A percentile compares a stretch with the other conserved stretches of the same genome.
Evolutionary conservation across 2,329 filamentous ascomycete genomes (phyloP).

Genomic region (Cordyceps militaris): DNA sequence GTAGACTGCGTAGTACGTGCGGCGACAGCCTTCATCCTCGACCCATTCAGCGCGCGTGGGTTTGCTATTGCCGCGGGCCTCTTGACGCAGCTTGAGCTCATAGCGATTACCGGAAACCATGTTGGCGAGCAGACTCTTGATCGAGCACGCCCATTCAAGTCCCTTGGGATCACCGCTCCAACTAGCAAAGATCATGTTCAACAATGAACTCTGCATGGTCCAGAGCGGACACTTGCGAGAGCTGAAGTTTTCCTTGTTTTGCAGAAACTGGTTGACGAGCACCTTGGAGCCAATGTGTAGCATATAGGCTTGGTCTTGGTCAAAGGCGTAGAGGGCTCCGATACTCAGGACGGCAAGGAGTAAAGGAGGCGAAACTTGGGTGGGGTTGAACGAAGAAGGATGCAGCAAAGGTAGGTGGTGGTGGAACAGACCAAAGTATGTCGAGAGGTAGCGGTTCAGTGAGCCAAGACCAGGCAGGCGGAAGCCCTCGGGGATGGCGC

Average conservation of each 20-base stretch:
- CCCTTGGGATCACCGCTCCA: conserved; percentile 98
- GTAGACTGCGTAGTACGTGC: conserved; percentile 97
- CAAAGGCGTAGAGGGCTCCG: conserved; percentile 91
- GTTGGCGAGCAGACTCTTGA: conserved; percentile 95
- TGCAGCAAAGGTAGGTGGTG: conserved; percentile 95
- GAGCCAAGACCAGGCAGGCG: conserved; percentile 73
- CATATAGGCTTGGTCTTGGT: conserved; percentile 94
- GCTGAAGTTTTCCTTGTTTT: conserved; percentile 98
- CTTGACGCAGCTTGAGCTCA: conserved; percentile 86
- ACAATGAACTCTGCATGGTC: conserved; percentile 94
- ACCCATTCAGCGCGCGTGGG: conserved; percentile 89
- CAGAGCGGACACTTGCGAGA: conserved; percentile 94
- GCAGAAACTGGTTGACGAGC: conserved; percentile 90
- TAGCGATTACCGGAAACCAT: conserved; percentile 98
- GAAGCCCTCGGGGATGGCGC: conserved; percentile 80
- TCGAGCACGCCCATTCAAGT: conserved; percentile 96
- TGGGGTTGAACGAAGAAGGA: conserved; percentile 80
- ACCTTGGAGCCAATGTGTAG: conserved; percentile 97
- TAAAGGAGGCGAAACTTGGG: conserved; percentile 71
- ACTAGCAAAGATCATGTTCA: conserved; percentile 99
- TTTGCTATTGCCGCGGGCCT: conserved; percentile 69
- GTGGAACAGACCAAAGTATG: conserved; percentile 95
- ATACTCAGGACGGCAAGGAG: conserved; percentile 89
- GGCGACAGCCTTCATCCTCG: conserved; percentile 90
- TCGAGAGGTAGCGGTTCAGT: conserved; percentile 86